A percentile compares a stretch with the other conserved stretches of the same genome.
Conservation (phyloP, 495 filamentous ascomycete species). For the Penicillium soppii region DNA sequence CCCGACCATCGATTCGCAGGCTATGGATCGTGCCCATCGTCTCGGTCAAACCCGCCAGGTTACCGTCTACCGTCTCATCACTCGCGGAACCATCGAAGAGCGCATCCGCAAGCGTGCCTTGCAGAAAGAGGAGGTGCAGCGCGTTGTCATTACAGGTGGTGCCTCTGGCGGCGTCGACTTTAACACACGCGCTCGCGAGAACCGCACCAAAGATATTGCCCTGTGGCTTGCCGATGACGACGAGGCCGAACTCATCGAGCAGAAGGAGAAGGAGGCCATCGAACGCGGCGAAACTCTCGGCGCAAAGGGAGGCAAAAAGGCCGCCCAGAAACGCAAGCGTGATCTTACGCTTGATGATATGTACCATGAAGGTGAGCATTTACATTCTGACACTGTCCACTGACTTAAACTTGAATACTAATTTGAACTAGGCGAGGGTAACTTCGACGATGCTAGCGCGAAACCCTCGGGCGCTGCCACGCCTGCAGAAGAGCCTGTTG, state of each 20-base stretch:
- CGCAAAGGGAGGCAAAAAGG: constrained; percentile 57
- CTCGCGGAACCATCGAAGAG: constrained; percentile 95
- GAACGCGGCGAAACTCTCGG: constrained; percentile 52
- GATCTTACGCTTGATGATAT: constrained; percentile 88
- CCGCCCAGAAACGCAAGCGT: constrained; percentile 63
- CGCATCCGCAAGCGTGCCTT: constrained; percentile 95
- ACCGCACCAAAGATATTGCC: constrained; percentile 91
- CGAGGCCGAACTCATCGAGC: constrained; percentile 85
- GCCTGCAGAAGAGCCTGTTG: constrained; percentile 59
- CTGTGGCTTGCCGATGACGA: constrained; percentile 97
- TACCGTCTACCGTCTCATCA: constrained; percentile 96
- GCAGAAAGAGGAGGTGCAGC: constrained; percentile 99
- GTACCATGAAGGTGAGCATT: constrained; percentile 85
- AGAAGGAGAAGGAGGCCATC: constrained; percentile 79
- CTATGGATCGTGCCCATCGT: constrained; percentile 98
- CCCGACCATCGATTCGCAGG: constrained; percentile 96
- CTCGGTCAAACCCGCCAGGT: constrained; percentile 95
- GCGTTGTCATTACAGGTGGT: constrained; percentile 94
- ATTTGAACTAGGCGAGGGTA: constrained; percentile 72
- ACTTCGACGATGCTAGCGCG: constrained; percentile 80
- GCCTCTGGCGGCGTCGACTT: constrained; percentile 85
- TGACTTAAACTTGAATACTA: constrained; percentile 16
- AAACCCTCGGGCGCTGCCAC: constrained; percentile 85
- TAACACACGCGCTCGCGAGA: constrained; percentile 85
- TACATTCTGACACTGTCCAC: not conserved